A percentile compares a stretch with the other conserved stretches of the same genome.
Conservation (phyloP, 2,329 filamentous ascomycete genomes). For the Colletotrichum orbiculare region DNA sequence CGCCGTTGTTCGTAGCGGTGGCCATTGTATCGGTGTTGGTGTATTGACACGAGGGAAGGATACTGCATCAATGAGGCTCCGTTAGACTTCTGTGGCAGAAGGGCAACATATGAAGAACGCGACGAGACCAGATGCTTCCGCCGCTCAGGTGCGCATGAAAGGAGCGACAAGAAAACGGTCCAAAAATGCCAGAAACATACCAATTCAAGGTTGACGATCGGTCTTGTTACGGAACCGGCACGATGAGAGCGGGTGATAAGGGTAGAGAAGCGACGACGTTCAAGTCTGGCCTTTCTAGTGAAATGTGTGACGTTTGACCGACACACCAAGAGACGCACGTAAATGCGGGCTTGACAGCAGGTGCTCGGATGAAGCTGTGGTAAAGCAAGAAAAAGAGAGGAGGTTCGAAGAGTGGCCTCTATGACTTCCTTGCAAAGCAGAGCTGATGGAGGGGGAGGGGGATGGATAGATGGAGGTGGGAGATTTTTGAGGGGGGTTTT, state of each 20-base stretch:
- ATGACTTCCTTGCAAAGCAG: slow-evolving; percentile 27
- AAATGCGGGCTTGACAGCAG: slow-evolving; percentile 35
- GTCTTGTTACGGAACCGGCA: slow-evolving; percentile 26
- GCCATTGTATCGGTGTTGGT: slow-evolving; percentile 63
- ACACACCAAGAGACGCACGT: slow-evolving; percentile 35
- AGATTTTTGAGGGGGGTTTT: slow-evolving; percentile 59
- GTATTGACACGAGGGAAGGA: slow-evolving; percentile 29
- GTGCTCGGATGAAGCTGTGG: slow-evolving; percentile 35
- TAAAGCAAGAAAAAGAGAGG: slow-evolving; percentile 33
- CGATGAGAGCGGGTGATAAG: slow-evolving; percentile 19
- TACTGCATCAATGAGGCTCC: slow-evolving; percentile 27
- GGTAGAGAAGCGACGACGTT: slow-evolving; percentile 21
- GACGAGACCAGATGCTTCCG: slow-evolving; percentile 1
- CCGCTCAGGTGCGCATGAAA: slow-evolving; percentile 5
- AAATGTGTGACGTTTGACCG: slow-evolving; percentile 37
- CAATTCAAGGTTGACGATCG: slow-evolving; percentile 34
- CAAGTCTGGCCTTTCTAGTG: slow-evolving; percentile 26
- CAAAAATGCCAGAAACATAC: slow-evolving; percentile 18
- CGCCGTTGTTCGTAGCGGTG: slow-evolving; percentile 66
- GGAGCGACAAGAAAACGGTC: not conserved
- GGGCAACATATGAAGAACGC: no score
- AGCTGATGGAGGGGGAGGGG: slow-evolving; percentile 30
- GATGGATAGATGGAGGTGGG: slow-evolving; percentile 34
- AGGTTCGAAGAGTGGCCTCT: slow-evolving; percentile 23
- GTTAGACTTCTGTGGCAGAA: not conserved